Evolutionary conservation across 805 yeast genomes (phyloP), one percentile per base, ranked within the genome.

Genomic region (Ogataea pilisensis): DNA sequence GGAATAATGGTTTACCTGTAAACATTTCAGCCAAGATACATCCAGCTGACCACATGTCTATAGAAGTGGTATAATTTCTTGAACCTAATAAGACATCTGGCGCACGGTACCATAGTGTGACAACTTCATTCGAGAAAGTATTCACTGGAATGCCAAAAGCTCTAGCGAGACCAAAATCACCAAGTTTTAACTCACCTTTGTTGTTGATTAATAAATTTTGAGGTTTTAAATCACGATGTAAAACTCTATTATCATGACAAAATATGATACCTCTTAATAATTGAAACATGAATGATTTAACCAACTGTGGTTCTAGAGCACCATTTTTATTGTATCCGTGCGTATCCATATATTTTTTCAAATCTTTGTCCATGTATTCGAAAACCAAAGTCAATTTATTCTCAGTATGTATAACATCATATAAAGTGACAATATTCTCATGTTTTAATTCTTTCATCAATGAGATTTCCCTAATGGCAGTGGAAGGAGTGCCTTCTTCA

Each of bases 11-110:
- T 56, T 91, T 83, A 25, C 99, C 96, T n/a, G 96, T 86, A 58
- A 93, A 84, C 98, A 93, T 91, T 60, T 93, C 99, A 3, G 97
- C 98, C 61, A 93, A 76, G 40, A 93, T 93, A 66, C 99, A 93
- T 13, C 99, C 99, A 13, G 96, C 95, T 14, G 96, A 88, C 99
- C 99, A 93, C 68, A 93, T 87, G 61, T 93, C 99, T 45, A 93
- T 95, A 8, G 96, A 90, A 0, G 99, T 93, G 34, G 96, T 85
- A 65, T 93, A 93, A 42, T 95, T 91, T 53, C 96, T 79, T 3
- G 96, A 88, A 2, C 99, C 99, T 57, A 93, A 73, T 38, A 93
- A 69, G 24, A 93, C 98, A 60, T 91, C 99, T 0, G 99, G 99
- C 0, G 98, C 96, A 49, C 99, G 77, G 65, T 91, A 91, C 99